Percentiles rank a stretch among this genome's conserved stretches.
Conservation (phyloP, 805 yeast genomes). For the Candida xiaguanensis region DNA sequence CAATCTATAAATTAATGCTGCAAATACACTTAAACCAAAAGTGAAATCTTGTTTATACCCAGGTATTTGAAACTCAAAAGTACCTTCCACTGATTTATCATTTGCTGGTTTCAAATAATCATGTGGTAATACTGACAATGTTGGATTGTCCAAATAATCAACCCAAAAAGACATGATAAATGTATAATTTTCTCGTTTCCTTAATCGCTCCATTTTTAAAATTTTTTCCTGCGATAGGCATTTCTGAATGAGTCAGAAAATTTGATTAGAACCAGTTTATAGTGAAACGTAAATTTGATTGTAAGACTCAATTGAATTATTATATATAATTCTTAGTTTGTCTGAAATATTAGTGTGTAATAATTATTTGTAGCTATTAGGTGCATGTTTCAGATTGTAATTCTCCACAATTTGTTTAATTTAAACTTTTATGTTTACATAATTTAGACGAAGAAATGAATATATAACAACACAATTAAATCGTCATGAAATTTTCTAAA, state of each 20-base stretch:
- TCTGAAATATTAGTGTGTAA: too few species aligned
- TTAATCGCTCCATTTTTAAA: not conserved
- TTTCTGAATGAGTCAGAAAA: not conserved
- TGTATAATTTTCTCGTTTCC: not conserved
- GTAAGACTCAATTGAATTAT: too few species aligned
- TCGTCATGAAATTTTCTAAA: too few species aligned
- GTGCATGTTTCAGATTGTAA: too few species aligned
- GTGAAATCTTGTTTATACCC: constrained; percentile 32
- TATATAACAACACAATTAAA: too few species aligned
- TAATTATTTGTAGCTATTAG: too few species aligned
- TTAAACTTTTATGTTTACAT: too few species aligned
- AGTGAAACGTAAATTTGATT: too few species aligned
- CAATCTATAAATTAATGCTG: constrained; percentile 68
- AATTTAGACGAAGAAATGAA: too few species aligned
- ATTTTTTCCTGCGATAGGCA: constrained; percentile 1
- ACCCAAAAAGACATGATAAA: constrained; percentile 47
- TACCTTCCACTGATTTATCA: constrained; percentile 64
- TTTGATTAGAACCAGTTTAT: too few species aligned
- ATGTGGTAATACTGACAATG: constrained; percentile 82
- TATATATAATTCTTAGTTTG: too few species aligned
- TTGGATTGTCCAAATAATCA: constrained; percentile 65
- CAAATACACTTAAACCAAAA: constrained; percentile 61
- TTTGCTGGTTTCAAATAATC: constrained; percentile 79
- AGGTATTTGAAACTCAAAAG: constrained; percentile 21
- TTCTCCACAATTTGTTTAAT: too few species aligned